Base-by-base conservation (phyloP, 352 stramenopile genomes). In the Phytopythium mirpurense region DNA sequence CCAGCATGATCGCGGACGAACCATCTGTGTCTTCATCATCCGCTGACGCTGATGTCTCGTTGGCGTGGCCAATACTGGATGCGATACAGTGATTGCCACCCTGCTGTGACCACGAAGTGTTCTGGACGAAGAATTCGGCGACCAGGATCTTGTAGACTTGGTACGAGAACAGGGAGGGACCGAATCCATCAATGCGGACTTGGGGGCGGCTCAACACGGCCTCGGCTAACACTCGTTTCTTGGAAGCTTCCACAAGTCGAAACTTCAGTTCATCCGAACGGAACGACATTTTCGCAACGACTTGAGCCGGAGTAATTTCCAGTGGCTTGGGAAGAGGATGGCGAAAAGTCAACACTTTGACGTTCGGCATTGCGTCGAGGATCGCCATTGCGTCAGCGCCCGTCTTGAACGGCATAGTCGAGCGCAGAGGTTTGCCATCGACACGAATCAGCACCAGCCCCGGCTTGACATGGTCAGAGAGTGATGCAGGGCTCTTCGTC, bases 121-220 rank as follows among this genome's bases (percentile, higher is more conserved):
- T 90, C 58, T 94, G 82, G 9, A 94, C 53, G 48, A 79, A 95
- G 65, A 92, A 95, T 18, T 88, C 79, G 12, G 56, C 54, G 19
- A 89, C 74, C 27, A 66, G 50, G 11, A 90, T 47, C 23, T 86
- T 70, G 50, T 93, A 95, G 14, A 71, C 67, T 57, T 95, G 86
- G 34, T 82, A 95, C 18, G 76, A 83, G 49, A 94, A 95, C 15
- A 93, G 65, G 24, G 74, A 77, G 0, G 83, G 82, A 0, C 86
- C 86, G 63, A 84, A 93, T 0, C 86, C 86, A 46, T 70, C 65
- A 41, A 95, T 87, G 5, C 60, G 50, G 14, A 95, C 64, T 1
- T 61, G 42, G 24, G 79, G 79, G 2, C 66, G 56, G 27, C 76
- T 67, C 18, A 93, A 46, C 41, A 77, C 68, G 10, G 82, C 49